A percentile compares a stretch with the other conserved stretches of the same genome.
phyloP scores from a whole-genome alignment of 805 yeast species.

The Scheffersomyces coipomensis region DNA sequence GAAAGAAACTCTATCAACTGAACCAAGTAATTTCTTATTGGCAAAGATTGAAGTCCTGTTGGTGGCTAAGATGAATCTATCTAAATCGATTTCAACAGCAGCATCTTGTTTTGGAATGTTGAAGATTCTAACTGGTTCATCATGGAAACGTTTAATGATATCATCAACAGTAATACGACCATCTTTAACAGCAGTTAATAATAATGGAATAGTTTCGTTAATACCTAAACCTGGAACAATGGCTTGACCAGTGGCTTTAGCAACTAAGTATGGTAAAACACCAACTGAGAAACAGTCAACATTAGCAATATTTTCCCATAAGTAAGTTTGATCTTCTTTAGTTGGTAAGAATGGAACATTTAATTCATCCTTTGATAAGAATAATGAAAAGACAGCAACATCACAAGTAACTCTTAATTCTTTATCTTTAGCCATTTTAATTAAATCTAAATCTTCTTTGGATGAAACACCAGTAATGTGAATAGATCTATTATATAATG shows the following conservation, averaged over 20 bases:
- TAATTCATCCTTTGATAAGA: constrained; percentile 69
- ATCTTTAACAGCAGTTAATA: constrained; percentile 75
- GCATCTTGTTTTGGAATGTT: constrained; percentile 81
- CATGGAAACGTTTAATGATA: constrained; percentile 70
- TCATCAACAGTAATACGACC: constrained; percentile 72
- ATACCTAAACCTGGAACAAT: constrained; percentile 74
- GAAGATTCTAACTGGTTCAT: constrained; percentile 79
- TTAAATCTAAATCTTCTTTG: constrained; percentile 78
- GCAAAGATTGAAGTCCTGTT: constrained; percentile 18
- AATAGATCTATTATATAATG: constrained; percentile 78
- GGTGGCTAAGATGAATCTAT: constrained; percentile 54
- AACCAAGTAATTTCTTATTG: constrained; percentile 58
- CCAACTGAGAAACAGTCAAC: constrained; percentile 91
- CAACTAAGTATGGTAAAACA: constrained; percentile 68
- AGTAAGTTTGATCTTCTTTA: constrained; percentile 71
- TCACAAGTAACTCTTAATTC: constrained; percentile 85
- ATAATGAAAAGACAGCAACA: constrained; percentile 76
- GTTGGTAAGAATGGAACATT: constrained; percentile 76
- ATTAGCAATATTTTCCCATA: constrained; percentile 72
- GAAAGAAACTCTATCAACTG: constrained; percentile 84
- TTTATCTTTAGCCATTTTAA: constrained; percentile 81
- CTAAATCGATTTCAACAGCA: constrained; percentile 77
- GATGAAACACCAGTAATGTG: constrained; percentile 86
- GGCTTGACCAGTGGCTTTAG: constrained; percentile 60
- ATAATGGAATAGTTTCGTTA: constrained; percentile 76